Conservation (phyloP, 2,329 filamentous ascomycete species). For the Cladosporium sp. region DNA sequence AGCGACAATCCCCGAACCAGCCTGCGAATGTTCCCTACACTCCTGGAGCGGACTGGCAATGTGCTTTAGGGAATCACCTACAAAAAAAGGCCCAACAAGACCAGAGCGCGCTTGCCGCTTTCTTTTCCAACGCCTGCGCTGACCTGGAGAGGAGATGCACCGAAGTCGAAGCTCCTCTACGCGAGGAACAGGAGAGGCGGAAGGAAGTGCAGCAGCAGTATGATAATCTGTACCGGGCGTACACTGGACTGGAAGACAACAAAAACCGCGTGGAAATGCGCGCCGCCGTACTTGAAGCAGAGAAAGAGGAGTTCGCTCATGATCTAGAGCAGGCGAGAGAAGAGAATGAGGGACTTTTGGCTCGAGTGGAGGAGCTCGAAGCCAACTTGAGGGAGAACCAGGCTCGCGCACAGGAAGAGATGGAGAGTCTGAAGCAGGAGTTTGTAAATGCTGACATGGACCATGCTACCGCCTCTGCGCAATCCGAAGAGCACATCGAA, state of each 20-base stretch:
- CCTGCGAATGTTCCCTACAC: neutral
- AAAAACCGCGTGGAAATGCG: conserved; percentile 39
- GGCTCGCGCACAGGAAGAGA: conserved; percentile 36
- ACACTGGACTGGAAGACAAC: conserved; percentile 40
- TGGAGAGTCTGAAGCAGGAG: conserved; percentile 40
- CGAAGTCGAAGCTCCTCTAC: conserved; percentile 55
- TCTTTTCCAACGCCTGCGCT: conserved; percentile 55
- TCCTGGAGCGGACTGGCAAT: conserved; percentile 48
- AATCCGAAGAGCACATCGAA: conserved; percentile 21
- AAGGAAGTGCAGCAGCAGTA: conserved; percentile 39
- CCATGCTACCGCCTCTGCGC: conserved; percentile 43
- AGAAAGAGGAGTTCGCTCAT: conserved; percentile 40
- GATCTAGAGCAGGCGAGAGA: conserved; percentile 42
- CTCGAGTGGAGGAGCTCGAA: conserved; percentile 42
- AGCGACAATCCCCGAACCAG: neutral
- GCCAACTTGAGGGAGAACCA: conserved; percentile 39
- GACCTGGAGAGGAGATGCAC: conserved; percentile 59
- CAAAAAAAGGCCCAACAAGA: conserved; percentile 44
- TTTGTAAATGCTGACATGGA: conserved; percentile 49
- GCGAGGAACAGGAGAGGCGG: conserved; percentile 44
- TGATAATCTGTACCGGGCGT: conserved; percentile 38
- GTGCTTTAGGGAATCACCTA: conserved; percentile 48
- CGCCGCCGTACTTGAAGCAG: conserved; percentile 42
- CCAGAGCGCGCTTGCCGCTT: conserved; percentile 49
- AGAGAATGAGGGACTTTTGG: conserved; percentile 44